Conservation (phyloP, 345 rosid species). For the Bruguiera parviflora region DNA sequence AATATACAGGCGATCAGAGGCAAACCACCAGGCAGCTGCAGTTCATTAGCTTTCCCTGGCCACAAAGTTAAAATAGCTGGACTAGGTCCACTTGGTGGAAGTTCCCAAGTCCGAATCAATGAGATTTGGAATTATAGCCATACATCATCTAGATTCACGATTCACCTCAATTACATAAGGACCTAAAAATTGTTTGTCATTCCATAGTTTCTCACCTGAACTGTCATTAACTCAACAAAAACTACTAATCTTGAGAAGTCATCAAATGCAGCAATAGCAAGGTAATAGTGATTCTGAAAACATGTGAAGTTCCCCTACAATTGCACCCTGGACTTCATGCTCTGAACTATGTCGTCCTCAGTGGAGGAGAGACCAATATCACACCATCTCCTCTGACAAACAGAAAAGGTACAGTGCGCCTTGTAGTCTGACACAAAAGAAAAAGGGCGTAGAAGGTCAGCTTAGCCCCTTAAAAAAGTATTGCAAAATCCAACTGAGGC, state of each 20-base stretch:
- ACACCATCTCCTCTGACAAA: conserved; percentile 99
- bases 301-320: neutral
- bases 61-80: no score
- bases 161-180: neutral
- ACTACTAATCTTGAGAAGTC: neutral
- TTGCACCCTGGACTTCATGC: conserved; percentile 10
- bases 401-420: conserved; percentile 75
- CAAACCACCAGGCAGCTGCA: neutral
- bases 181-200: neutral
- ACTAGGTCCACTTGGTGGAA: neutral
- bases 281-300: neutral
- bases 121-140: neutral
- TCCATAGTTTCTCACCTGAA: neutral
- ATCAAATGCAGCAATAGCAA: neutral
- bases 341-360: conserved; percentile 64
- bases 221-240: neutral
- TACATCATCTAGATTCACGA: neutral
- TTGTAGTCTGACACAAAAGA: conserved; percentile 63
- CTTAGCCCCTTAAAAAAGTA: neutral
- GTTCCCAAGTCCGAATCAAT: neutral
- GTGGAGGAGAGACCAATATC: conserved; percentile 95
- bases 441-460: neutral
- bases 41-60: no score
- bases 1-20: no score
- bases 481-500: neutral